These are phyloP conservation scores for Nigrospora sphaerica DNA, from an alignment of 2,329 filamentous ascomycete species.

Conservation along the genomic window DNA sequence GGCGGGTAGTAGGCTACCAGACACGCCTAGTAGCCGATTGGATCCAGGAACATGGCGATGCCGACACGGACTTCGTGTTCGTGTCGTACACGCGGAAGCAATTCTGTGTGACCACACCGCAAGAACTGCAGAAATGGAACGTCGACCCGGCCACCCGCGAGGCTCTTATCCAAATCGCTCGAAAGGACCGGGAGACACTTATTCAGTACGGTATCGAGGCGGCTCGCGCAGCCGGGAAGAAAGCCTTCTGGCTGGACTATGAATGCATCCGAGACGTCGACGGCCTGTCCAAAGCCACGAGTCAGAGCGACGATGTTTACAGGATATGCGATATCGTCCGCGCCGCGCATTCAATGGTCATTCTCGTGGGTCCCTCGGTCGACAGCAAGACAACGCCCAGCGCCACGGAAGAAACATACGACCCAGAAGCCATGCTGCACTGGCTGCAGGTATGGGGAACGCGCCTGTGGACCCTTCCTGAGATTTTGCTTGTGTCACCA, in stretches of 20 bases:
- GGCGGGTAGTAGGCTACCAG: constrained; percentile 4
- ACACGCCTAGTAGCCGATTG: constrained; percentile 16
- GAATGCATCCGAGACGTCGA: constrained; percentile 30
- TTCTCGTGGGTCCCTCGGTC: constrained; percentile 28
- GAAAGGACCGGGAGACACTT: constrained; percentile 17
- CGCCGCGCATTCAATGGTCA: constrained; percentile 30
- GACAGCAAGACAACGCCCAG: constrained; percentile 11
- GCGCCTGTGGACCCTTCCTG: constrained; percentile 38
- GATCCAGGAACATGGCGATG: constrained; percentile 12
- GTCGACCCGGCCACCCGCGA: constrained; percentile 9
- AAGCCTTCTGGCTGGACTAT: constrained; percentile 35
- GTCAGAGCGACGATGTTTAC: constrained; percentile 22
- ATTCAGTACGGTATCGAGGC: constrained; percentile 29
- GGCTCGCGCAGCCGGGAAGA: constrained; percentile 25
- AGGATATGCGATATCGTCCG: constrained; percentile 37
- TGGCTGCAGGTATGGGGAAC: constrained; percentile 27
- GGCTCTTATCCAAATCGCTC: constrained; percentile 9
- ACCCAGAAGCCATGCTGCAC: constrained; percentile 20
- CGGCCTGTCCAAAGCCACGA: constrained; percentile 18
- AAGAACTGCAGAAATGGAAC: constrained; percentile 7
- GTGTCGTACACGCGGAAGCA: constrained; percentile 33
- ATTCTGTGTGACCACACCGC: constrained; percentile 21
- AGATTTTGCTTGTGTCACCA: constrained; percentile 9
- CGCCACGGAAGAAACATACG: constrained; percentile 10
- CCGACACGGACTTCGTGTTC: constrained; percentile 27